phyloP scores from a whole-genome alignment of 208 protist genomes.

The Zelonia costaricensis region DNA sequence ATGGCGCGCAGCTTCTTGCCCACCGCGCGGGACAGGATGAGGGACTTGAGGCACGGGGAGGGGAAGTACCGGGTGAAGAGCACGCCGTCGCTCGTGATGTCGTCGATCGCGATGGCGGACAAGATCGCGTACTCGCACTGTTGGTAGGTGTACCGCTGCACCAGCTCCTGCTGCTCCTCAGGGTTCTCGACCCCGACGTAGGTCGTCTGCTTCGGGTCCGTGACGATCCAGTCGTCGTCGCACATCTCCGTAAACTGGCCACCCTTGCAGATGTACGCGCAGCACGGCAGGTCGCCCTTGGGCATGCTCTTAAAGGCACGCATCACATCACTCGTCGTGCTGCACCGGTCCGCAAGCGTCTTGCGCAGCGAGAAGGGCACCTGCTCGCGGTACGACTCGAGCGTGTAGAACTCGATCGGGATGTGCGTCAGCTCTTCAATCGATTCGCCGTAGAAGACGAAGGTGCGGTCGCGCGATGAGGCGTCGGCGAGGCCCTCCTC shows the following conservation, averaged over 20 bases:
- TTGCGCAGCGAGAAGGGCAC: conserved; percentile 86
- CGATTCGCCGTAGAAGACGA: conserved; percentile 88
- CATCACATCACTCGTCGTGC: conserved; percentile 56
- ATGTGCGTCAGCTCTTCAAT: conserved; percentile 82
- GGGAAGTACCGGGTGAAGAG: conserved; percentile 91
- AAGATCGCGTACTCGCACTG: conserved; percentile 92
- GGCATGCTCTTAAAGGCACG: conserved; percentile 81
- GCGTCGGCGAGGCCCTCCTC: conserved; percentile 41
- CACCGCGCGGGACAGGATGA: conserved; percentile 86
- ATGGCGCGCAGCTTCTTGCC: conserved; percentile 83
- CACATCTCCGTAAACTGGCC: conserved; percentile 87
- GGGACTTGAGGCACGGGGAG: conserved; percentile 89
- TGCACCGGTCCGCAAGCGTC: conserved; percentile 74
- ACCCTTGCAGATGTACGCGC: conserved; percentile 89
- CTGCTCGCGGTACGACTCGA: conserved; percentile 92
- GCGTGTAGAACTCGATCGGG: conserved; percentile 93
- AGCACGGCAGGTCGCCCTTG: conserved; percentile 69
- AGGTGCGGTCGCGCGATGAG: conserved; percentile 66
- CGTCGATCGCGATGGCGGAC: conserved; percentile 84
- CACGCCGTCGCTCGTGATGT: conserved; percentile 93
- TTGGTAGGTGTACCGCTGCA: conserved; percentile 80
- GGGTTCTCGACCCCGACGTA: conserved; percentile 76
- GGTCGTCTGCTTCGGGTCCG: conserved; percentile 62
- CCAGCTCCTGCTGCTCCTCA: conserved; percentile 72
- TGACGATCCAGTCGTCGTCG: conserved; percentile 83